A percentile compares a stretch with the other conserved stretches of the same genome.
phyloP scores from a whole-genome alignment of 495 filamentous ascomycete genomes.

The Pseudotulostoma volvatum region DNA sequence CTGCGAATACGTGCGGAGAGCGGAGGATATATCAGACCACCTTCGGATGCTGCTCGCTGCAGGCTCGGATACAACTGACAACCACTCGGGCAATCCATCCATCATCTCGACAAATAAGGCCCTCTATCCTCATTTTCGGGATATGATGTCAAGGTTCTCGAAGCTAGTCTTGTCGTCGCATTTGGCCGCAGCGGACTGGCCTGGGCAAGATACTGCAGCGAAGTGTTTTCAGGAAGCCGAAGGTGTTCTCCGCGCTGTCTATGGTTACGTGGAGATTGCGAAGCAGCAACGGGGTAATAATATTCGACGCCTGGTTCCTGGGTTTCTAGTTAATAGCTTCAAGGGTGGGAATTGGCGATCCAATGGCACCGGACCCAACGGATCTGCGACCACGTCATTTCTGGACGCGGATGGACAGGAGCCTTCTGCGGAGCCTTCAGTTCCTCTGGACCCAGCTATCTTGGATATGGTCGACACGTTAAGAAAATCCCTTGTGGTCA shows the following conservation, averaged over 20 bases:
- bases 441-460: slow-evolving; percentile 53
- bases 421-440: slow-evolving; percentile 51
- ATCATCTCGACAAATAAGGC: slow-evolving; percentile 96
- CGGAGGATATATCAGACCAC: slow-evolving; percentile 96
- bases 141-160: slow-evolving; percentile 99
- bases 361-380: slow-evolving; percentile 55
- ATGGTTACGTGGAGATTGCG: slow-evolving; percentile 89
- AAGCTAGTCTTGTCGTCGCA: slow-evolving; percentile 97
- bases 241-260: slow-evolving; percentile 82
- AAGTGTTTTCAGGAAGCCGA: slow-evolving; percentile 95
- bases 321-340: slow-evolving; percentile 71
- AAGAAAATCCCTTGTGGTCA: slow-evolving; percentile 60
- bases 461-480: slow-evolving; percentile 75
- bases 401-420: slow-evolving; percentile 66
- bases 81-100: slow-evolving; percentile 96
- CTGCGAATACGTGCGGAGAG: slow-evolving; percentile 77
- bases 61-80: slow-evolving; percentile 91
- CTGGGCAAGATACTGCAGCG: slow-evolving; percentile 64
- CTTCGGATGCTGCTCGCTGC: slow-evolving; percentile 84
- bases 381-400: slow-evolving; percentile 58
- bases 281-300: slow-evolving; percentile 78
- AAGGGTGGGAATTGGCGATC: slow-evolving; percentile 86
- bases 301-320: slow-evolving; percentile 76
- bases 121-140: slow-evolving; percentile 89
- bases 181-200: slow-evolving; percentile 89